Evolutionary conservation across 2,329 filamentous ascomycete genomes (phyloP).

Genomic region (Aspergillus pseudoterreus): DNA sequence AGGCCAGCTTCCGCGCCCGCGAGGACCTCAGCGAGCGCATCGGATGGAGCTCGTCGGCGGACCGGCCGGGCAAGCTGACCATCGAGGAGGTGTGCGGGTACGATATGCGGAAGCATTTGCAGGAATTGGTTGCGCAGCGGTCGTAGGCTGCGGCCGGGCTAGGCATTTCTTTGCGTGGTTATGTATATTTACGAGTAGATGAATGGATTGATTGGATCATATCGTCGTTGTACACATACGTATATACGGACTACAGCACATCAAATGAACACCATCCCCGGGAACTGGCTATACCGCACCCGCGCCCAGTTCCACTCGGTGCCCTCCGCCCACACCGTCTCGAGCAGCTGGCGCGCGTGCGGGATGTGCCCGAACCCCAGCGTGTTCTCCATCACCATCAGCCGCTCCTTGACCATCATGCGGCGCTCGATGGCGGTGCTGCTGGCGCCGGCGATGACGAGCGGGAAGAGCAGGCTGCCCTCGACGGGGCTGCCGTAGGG

Average conservation of each 20-base stretch:
- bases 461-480: constrained; percentile 39
- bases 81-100: constrained; percentile 34
- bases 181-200: neutral
- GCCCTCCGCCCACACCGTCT: constrained; percentile 36
- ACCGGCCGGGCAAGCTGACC: constrained; percentile 27
- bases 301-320: constrained; percentile 27
- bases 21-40: constrained; percentile 28
- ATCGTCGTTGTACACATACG: neutral
- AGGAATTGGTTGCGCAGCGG: neutral
- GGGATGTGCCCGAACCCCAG: constrained; percentile 44
- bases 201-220: neutral
- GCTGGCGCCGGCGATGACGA: constrained; percentile 43
- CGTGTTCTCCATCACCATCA: constrained; percentile 45
- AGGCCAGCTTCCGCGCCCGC: constrained; percentile 23
- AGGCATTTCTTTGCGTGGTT: neutral
- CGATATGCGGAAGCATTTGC: constrained; percentile 9
- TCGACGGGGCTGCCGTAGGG: constrained; percentile 43
- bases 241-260: neutral
- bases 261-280: constrained; percentile 24
- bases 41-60: constrained; percentile 24
- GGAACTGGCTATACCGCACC: constrained; percentile 25
- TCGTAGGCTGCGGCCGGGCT: no score
- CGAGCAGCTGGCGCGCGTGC: constrained; percentile 38
- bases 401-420: constrained; percentile 37
- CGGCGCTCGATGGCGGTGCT: constrained; percentile 33